Evolutionary conservation across 257 asterid genomes (phyloP).

Genomic region (Solanum sparsipilum): DNA sequence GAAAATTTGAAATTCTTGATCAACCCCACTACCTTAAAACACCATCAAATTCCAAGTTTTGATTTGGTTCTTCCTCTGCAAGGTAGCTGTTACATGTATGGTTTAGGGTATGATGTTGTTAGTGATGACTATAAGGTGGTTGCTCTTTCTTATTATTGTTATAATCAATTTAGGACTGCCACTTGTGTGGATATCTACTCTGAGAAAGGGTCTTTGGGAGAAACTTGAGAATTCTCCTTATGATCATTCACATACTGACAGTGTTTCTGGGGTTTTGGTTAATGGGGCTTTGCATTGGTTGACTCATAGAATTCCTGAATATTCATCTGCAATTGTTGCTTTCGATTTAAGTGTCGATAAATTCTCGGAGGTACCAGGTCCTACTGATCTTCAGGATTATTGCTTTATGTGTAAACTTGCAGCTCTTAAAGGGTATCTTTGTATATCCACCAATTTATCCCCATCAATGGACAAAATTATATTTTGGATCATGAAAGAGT

Average conservation of each 20-base stretch:
- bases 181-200: too few species aligned
- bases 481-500: not conserved
- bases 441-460: not conserved
- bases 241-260: conserved; percentile 12
- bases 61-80: too few species aligned
- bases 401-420: not conserved
- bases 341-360: conserved; percentile 18
- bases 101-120: too few species aligned
- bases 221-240: conserved; percentile 22
- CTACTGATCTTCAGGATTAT: not conserved
- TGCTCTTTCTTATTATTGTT: too few species aligned
- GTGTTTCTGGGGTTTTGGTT: conserved; percentile 17
- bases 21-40: too few species aligned
- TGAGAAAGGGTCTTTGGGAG: not conserved
- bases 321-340: conserved; percentile 11
- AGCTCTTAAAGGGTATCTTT: not conserved
- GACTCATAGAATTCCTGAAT: too few species aligned
- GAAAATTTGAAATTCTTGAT: too few species aligned
- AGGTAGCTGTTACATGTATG: too few species aligned
- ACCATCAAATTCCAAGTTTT: too few species aligned
- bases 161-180: too few species aligned
- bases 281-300: conserved; percentile 6
- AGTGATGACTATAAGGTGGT: too few species aligned
- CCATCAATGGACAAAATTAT: not conserved
- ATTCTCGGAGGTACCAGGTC: conserved; percentile 32